Evolutionary conservation across 768 basidiomycete species (phyloP).

Genomic region (Pleurotus pulmonarius): DNA sequence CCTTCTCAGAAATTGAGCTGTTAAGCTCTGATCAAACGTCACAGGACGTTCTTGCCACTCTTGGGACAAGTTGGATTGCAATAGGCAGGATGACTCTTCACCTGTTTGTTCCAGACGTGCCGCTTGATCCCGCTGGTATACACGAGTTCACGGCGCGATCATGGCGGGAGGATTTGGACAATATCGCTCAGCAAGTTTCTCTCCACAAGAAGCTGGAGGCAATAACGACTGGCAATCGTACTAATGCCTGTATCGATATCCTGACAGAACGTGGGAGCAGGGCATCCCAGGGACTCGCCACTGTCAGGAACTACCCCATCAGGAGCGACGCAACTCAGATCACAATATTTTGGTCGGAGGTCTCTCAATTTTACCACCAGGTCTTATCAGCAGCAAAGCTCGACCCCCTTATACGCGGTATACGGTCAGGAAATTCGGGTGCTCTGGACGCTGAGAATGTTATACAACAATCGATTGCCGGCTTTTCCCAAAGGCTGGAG

Average conservation of each 20-base stretch:
- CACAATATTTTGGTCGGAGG: conserved; percentile 70
- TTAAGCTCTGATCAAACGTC: conserved; percentile 2
- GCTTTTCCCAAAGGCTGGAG: conserved; percentile 72
- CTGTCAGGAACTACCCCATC: conserved; percentile 23
- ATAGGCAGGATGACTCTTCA: conserved; percentile 58
- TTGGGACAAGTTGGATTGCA: conserved; percentile 52
- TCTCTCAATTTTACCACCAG: conserved; percentile 69
- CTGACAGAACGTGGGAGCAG: conserved; percentile 34
- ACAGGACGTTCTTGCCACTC: conserved; percentile 12
- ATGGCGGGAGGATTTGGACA: conserved; percentile 33
- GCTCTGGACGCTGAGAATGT: conserved; percentile 59
- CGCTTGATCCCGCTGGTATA: conserved; percentile 82
- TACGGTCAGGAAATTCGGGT: conserved; percentile 31
- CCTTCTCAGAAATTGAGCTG: conserved; percentile 12
- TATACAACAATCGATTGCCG: conserved; percentile 73
- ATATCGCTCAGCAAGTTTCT: conserved; percentile 43
- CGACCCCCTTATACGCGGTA: conserved; percentile 36
- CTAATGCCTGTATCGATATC: conserved; percentile 44
- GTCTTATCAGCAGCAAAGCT: conserved; percentile 47
- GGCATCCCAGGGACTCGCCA: conserved; percentile 22
- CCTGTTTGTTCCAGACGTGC: conserved; percentile 77
- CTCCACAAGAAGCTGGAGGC: conserved; percentile 56
- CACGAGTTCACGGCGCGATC: conserved; percentile 44
- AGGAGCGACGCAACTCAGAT: conserved; percentile 44
- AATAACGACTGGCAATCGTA: conserved; percentile 49